Evolutionary conservation across 371 early-diverging fungal genomes (phyloP), one percentile per base, ranked within the genome.

Genomic region (Coemansia sp.): DNA sequence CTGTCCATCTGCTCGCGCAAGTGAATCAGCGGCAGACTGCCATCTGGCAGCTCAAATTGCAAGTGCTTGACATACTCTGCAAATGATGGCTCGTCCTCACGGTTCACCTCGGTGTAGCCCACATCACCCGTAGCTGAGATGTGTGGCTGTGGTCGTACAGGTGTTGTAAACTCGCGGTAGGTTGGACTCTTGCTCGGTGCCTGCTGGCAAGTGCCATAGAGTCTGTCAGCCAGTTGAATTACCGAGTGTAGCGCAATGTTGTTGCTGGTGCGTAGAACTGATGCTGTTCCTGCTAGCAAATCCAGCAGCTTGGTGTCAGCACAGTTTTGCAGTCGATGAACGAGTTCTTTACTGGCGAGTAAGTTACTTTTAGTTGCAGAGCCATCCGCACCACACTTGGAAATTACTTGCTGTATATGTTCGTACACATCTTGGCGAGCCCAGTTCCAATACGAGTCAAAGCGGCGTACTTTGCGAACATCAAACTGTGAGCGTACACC

Each of bases 361-460:
- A 93, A 89, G 72, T 93, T 92, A 36, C 92, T n/a, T 15, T 5
- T n/a, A 17, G 49, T n/a, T 4, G 8, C 19, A 1, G 17, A 8
- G 49, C 13, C 23, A 1, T 32, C n/a, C 0, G 24, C 17, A 39
- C 2, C 7, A 4, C 36, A 17, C 4, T 17, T 71, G 90, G 67
- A 58, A 80, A 90, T 87, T 52, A 92, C 83, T 28, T 89, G 86
- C 70, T 94, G 94, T 79, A 92, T 94, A 80, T 92, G 84, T 53
- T 87, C 85, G 36, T 93, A 83, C 4, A 90, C 92, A 75, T 96
- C 93, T 81, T 94, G 94, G 63, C 94, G 90, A 59, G 90, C 92
- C 97, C 97, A 97, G 84, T 96, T 97, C 97, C 97, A 97, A 87
- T 90, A 90, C 41, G 96, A 96, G 94, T 71, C 94, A 89, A 65